These are phyloP conservation scores for Cutaneotrichosporon spelunceum DNA, from an alignment of 1,284 basidiomycete species.

Conservation along the genomic window DNA sequence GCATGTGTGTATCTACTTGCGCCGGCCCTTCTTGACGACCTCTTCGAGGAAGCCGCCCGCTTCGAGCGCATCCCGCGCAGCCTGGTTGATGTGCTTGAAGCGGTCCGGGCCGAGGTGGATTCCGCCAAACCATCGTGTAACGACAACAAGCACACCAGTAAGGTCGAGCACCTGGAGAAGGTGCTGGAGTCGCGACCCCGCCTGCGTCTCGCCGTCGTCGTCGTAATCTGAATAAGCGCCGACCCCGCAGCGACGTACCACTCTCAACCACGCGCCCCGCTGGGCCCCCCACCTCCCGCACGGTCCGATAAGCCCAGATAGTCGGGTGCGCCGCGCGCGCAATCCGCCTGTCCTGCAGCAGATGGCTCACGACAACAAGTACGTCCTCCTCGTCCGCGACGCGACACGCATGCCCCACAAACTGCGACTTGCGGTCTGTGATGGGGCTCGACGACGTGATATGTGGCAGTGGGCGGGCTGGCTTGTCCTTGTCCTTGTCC, in stretches of 20 bases:
- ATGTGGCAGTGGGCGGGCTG: slow-evolving; percentile 29
- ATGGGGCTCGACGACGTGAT: slow-evolving; percentile 72
- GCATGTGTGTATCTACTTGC: neutral
- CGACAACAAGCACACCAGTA: slow-evolving; percentile 72
- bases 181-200: slow-evolving; percentile 79
- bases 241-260: slow-evolving; percentile 25
- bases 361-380: slow-evolving; percentile 64
- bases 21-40: slow-evolving; percentile 11
- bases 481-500: neutral
- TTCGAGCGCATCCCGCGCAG: slow-evolving; percentile 78
- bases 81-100: slow-evolving; percentile 90
- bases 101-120: slow-evolving; percentile 79
- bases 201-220: slow-evolving; percentile 88
- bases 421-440: slow-evolving; percentile 73
- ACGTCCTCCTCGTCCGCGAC: slow-evolving; percentile 76
- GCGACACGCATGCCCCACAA: slow-evolving; percentile 75
- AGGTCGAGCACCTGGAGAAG: slow-evolving; percentile 74
- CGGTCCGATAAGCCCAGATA: slow-evolving; percentile 68
- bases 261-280: slow-evolving; percentile 40
- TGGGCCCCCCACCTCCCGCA: slow-evolving; percentile 39
- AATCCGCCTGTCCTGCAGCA: slow-evolving; percentile 63
- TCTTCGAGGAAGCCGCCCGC: slow-evolving; percentile 70
- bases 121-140: slow-evolving; percentile 55
- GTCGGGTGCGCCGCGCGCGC: slow-evolving; percentile 75
- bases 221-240: slow-evolving; percentile 67